Base-by-base conservation (phyloP, 345 rosid species). In the Excoecaria cochinchinensis region DNA sequence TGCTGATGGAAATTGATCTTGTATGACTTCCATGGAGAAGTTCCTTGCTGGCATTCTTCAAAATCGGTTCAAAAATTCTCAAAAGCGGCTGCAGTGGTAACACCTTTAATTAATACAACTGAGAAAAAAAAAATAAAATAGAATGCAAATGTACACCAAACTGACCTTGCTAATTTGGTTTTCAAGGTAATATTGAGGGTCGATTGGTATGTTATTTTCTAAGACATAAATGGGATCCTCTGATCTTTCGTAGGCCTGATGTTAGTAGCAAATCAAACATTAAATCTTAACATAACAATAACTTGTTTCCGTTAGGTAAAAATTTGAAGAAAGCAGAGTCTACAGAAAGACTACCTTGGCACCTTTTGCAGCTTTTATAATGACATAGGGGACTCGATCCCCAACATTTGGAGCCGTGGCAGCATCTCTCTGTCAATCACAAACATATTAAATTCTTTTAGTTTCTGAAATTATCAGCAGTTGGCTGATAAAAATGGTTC, bases 371-470 rank as follows among this genome's bases (percentile, higher is more conserved):
- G 92, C 97, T 83, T 91, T 90, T 72, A 95, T 80, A 67, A 93
- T 91, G 78, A 95, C 99, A 78, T 90, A 95, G 2, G 98, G 98
- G 53, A 95, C 99, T 39, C 98, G 92, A 84, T 95, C 99, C 82
- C 99, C 99, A 79, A 95, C 95, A 85, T 85, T 93, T 82, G 99
- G 99, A 31, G 98, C 99, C 74, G 99, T 95, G 51, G 98, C 98
- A 79, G 99, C 85, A 87, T 95, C 97, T 77, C 99, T 87, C 99
- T 95, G 88, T 83, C 77, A 84, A 81, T 67, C 22, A 84, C 64
- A 74, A 60, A 75, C 53, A 77, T 50, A 80, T 68, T 39, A 76
- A 59, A 60, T 60, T 62, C 40, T 31, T 1, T 77, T 52, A 71
- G 51, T 36, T 11, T 64, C 69, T 42, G 62, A 40, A 63, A 48